Evolutionary conservation across 148 eudicot species (phyloP).

Genomic region (Vaccinium vitisidaea): DNA sequence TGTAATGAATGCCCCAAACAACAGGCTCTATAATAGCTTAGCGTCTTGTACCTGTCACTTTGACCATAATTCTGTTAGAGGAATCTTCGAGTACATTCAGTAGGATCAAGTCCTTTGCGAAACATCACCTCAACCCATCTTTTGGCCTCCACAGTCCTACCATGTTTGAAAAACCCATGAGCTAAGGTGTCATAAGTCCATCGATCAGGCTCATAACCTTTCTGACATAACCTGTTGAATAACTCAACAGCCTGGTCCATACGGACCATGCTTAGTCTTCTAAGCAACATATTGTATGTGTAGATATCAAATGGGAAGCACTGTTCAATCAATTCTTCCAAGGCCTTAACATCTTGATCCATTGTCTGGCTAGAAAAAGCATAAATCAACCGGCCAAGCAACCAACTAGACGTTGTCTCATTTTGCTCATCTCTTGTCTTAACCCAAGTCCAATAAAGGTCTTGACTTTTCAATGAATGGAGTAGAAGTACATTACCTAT

Average conservation of each 20-base stretch:
- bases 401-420: constrained; percentile 36
- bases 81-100: constrained; percentile 20
- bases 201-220: constrained; percentile 60
- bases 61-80: not conserved
- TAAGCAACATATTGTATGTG: constrained; percentile 66
- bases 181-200: constrained; percentile 68
- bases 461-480: constrained; percentile 40
- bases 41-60: constrained; percentile 18
- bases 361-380: constrained; percentile 40
- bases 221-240: constrained; percentile 44
- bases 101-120: constrained; percentile 45
- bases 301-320: constrained; percentile 59
- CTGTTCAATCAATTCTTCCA: constrained; percentile 48
- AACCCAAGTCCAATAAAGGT: constrained; percentile 54
- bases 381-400: constrained; percentile 52
- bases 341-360: constrained; percentile 29
- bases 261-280: constrained; percentile 41
- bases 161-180: constrained; percentile 49
- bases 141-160: constrained; percentile 53
- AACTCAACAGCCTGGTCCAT: constrained; percentile 53
- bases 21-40: not conserved
- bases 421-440: constrained; percentile 35
- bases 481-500: constrained; percentile 62
- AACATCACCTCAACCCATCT: constrained; percentile 57
- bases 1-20: constrained; percentile 9